phyloP scores from a whole-genome alignment of 352 stramenopile genomes.

The Phytopythium aichiense region DNA sequence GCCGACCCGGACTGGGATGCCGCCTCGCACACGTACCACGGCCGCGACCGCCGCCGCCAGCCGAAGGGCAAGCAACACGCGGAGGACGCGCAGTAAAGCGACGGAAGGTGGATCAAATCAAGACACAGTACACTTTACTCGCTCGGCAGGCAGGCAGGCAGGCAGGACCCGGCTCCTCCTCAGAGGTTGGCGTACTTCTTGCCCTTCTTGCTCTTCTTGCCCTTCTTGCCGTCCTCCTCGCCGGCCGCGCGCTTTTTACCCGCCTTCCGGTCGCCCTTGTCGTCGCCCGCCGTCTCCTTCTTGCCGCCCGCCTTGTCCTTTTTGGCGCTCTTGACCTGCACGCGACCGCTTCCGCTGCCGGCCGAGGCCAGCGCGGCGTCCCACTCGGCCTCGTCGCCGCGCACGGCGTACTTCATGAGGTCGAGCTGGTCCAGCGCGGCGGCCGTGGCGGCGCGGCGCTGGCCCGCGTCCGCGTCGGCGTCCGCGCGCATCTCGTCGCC shows the following conservation, averaged over 20 bases:
- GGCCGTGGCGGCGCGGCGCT: constrained; percentile 39
- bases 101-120: neutral
- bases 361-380: constrained; percentile 45
- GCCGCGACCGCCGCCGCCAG: constrained; percentile 24
- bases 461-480: constrained; percentile 72
- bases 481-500: constrained; percentile 72
- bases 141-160: neutral
- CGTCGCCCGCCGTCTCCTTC: constrained; percentile 34
- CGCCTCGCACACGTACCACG: constrained; percentile 57
- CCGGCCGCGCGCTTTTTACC: constrained; percentile 30
- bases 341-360: constrained; percentile 28
- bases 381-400: constrained; percentile 93
- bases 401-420: constrained; percentile 95
- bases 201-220: constrained; percentile 56
- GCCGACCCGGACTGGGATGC: constrained; percentile 84
- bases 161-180: constrained; percentile 5
- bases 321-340: constrained; percentile 89
- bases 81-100: constrained; percentile 1
- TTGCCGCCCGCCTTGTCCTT: constrained; percentile 64
- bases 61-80: constrained; percentile 4
- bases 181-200: constrained; percentile 82
- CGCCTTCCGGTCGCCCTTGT: too few relatives aligned
- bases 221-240: constrained; percentile 34
- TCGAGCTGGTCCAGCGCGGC: constrained; percentile 81
- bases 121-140: neutral